A percentile compares a stretch with the other conserved stretches of the same genome.
Conservation (phyloP, 1,139 yeast species). For the Geotrichum australiense region DNA sequence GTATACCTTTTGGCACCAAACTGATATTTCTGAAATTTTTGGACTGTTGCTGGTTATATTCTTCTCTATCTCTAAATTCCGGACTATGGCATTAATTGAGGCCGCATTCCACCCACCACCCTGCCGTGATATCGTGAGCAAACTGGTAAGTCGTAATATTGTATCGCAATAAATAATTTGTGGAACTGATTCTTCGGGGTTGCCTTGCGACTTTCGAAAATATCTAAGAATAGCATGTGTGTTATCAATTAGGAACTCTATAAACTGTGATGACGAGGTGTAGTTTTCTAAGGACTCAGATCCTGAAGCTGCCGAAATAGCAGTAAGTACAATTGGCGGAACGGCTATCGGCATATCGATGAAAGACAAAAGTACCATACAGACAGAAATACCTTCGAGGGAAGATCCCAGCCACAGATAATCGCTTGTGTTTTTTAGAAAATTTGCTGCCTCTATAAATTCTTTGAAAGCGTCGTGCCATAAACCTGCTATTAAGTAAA, state of each 20-base stretch:
- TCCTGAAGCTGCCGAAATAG: slow-evolving; percentile 20
- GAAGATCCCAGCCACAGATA: slow-evolving; percentile 85
- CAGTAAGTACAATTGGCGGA: slow-evolving; percentile 41
- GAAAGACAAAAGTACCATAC: slow-evolving; percentile 55
- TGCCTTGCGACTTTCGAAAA: slow-evolving; percentile 54
- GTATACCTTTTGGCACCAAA: slow-evolving; percentile 37
- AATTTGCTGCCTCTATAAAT: slow-evolving; percentile 62
- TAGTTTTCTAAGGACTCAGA: slow-evolving; percentile 23
- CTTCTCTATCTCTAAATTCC: slow-evolving; percentile 22
- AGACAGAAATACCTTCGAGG: slow-evolving; percentile 68
- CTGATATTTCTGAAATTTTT: slow-evolving; percentile 25
- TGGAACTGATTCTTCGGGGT: slow-evolving; percentile 75
- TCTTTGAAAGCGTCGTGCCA: slow-evolving; percentile 61
- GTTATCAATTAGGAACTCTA: slow-evolving; percentile 49
- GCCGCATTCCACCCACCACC: slow-evolving; percentile 45
- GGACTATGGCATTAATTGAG: slow-evolving; percentile 40
- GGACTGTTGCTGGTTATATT: slow-evolving; percentile 25
- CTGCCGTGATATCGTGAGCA: slow-evolving; percentile 49
- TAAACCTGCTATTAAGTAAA: slow-evolving; percentile 74
- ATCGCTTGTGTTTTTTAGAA: slow-evolving; percentile 60
- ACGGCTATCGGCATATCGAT: slow-evolving; percentile 55
- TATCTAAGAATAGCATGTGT: slow-evolving; percentile 48
- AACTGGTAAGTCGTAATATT: slow-evolving; percentile 53
- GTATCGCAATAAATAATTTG: slow-evolving; percentile 73
- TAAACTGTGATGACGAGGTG: slow-evolving; percentile 26